Evolutionary conservation across 2,329 filamentous ascomycete species (phyloP).

Genomic region (Leptosphaerulina australis): DNA sequence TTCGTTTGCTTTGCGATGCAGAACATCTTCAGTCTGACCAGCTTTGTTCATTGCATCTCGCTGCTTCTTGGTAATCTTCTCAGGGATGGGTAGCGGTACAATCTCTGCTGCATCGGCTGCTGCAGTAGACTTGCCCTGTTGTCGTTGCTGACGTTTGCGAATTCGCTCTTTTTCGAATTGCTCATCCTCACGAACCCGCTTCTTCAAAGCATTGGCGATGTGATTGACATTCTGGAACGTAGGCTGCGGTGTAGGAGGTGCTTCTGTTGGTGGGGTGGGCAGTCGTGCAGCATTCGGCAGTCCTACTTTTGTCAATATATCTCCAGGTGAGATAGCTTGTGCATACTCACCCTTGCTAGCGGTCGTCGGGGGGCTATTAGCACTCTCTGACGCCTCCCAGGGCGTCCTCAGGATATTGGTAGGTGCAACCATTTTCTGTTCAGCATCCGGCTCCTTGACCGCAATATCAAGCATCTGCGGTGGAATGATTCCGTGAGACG

Average conservation of each 20-base stretch:
- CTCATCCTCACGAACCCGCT: conserved; percentile 59
- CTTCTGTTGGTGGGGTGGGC: conserved; percentile 56
- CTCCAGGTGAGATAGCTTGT: background rate
- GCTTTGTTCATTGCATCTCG: conserved; percentile 74
- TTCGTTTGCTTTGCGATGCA: conserved; percentile 82
- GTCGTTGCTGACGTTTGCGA: conserved; percentile 53
- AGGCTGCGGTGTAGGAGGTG: conserved; percentile 56
- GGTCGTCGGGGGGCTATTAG: conserved; percentile 61
- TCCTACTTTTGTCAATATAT: conserved; percentile 27
- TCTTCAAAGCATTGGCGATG: conserved; percentile 58
- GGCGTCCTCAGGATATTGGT: conserved; percentile 48
- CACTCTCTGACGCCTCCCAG: conserved; percentile 56
- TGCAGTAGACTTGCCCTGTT: conserved; percentile 33
- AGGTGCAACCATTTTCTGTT: conserved; percentile 47
- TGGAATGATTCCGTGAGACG: conserved; percentile 79
- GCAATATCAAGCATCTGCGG: conserved; percentile 77
- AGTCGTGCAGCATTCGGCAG: conserved; percentile 50
- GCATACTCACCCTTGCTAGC: conserved; percentile 36
- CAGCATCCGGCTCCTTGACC: conserved; percentile 54
- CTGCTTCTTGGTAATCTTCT: conserved; percentile 83
- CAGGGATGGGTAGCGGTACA: conserved; percentile 35
- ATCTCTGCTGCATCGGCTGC: conserved; percentile 35
- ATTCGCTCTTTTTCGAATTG: conserved; percentile 71
- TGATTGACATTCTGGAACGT: conserved; percentile 62
- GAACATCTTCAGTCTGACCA: conserved; percentile 76